Evolutionary conservation across 116 monocot species (phyloP).

Genomic region (Zostera marina): DNA sequence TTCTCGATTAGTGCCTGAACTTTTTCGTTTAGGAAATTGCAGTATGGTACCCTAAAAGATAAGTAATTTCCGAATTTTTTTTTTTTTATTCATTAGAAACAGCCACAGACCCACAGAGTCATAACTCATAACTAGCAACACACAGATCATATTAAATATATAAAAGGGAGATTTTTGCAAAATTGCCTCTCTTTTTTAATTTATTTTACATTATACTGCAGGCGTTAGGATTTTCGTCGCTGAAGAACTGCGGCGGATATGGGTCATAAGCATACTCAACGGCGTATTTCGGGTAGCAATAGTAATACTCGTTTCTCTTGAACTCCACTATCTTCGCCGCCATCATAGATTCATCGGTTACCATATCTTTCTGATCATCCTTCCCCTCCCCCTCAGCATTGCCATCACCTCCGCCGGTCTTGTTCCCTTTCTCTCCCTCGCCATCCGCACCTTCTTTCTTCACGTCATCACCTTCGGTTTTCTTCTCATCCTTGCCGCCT

Average conservation of each 20-base stretch:
- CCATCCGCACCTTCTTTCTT: constrained; percentile 4
- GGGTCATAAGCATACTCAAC: constrained; percentile 32
- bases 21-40: too few species aligned
- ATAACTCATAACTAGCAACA: too few species aligned
- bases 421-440: neutral
- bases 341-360: constrained; percentile 1
- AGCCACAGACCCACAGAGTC: too few species aligned
- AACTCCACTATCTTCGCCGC: constrained; percentile 25
- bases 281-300: constrained; percentile 45
- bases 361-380: neutral
- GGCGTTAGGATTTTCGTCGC: constrained; percentile 82
- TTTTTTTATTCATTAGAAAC: neutral
- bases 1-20: too few species aligned
- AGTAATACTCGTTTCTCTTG: constrained; percentile 43
- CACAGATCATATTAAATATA: neutral
- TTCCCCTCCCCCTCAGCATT: constrained; percentile 1
- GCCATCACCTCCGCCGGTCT: neutral
- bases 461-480: neutral
- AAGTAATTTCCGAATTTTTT: neutral
- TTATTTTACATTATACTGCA: constrained; percentile 61
- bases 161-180: neutral
- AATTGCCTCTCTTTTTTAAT: neutral
- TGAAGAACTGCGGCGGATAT: constrained; percentile 61
- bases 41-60: too few species aligned
- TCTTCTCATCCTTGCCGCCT: constrained; percentile 5